These are phyloP conservation scores for Larix kaempferi DNA, from an alignment of 75 land plant genomes.

Conservation along the genomic window DNA sequence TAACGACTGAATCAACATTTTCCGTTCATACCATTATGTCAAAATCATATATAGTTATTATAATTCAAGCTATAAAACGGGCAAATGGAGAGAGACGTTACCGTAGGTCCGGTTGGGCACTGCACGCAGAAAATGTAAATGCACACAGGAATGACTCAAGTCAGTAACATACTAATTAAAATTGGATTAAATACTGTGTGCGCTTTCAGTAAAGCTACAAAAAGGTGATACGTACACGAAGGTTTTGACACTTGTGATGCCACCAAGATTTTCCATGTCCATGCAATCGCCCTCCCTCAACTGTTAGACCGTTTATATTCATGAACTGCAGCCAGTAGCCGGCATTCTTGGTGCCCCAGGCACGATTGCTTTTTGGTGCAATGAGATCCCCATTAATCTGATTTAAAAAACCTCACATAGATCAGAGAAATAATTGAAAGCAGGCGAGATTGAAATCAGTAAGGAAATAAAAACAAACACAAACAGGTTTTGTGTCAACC, in stretches of 20 bases:
- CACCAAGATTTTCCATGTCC: conserved; percentile 65
- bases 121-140: neutral
- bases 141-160: no score
- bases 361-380: no score
- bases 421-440: no score
- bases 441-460: no score
- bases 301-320: conserved; percentile 29
- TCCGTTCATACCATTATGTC: neutral
- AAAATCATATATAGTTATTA: neutral
- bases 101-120: neutral
- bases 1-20: conserved; percentile 35
- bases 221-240: neutral
- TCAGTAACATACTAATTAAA: conserved; percentile 15
- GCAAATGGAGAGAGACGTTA: neutral
- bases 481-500: no score
- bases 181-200: neutral
- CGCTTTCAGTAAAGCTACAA: no score
- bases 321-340: conserved; percentile 52
- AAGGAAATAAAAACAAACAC: no score
- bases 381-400: no score
- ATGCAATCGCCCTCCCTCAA: conserved; percentile 57
- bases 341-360: no score
- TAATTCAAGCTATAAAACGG: neutral
- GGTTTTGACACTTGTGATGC: conserved; percentile 17
- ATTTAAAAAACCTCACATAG: no score